phyloP scores from a whole-genome alignment of 371 early-diverging fungal genomes.

The Lichtheimia corymbifera region DNA sequence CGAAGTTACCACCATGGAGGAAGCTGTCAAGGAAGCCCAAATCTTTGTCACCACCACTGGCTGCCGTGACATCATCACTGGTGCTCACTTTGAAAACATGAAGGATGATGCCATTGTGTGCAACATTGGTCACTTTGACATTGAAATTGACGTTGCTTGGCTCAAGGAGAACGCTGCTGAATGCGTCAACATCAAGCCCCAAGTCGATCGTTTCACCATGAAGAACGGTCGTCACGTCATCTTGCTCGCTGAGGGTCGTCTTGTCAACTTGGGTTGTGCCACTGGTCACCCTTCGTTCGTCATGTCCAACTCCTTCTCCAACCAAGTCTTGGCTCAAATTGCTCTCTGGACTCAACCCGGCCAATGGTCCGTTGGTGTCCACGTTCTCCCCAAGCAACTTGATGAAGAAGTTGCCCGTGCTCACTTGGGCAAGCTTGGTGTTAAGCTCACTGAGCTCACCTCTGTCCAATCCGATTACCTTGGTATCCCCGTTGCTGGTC shows the following conservation, averaged over 20 bases:
- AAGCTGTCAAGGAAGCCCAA: conserved; percentile 88
- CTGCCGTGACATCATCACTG: conserved; percentile 97
- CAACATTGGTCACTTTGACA: conserved; percentile 99
- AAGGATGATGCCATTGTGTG: conserved; percentile 99
- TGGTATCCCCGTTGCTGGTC: conserved; percentile 82
- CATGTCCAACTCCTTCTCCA: conserved; percentile 99
- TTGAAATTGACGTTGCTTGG: conserved; percentile 99
- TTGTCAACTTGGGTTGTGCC: conserved; percentile 99
- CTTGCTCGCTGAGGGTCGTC: conserved; percentile 97
- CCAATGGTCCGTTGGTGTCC: conserved; percentile 94
- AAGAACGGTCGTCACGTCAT: conserved; percentile 94
- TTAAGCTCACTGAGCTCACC: conserved; percentile 83
- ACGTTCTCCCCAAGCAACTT: conserved; percentile 98
- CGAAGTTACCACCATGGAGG: conserved; percentile 98
- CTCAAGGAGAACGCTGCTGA: conserved; percentile 92
- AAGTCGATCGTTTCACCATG: conserved; percentile 97
- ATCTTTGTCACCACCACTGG: conserved; percentile 99
- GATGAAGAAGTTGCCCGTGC: conserved; percentile 99
- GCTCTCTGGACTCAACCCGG: conserved; percentile 94
- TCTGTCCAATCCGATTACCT: conserved; percentile 87
- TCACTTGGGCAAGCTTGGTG: conserved; percentile 95
- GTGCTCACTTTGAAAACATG: conserved; percentile 90
- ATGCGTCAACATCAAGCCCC: conserved; percentile 96
- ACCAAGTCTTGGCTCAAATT: conserved; percentile 98
- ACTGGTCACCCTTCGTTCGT: conserved; percentile 99